phyloP scores from a whole-genome alignment of 306 rosid species.

The Acmispon strigosus region DNA sequence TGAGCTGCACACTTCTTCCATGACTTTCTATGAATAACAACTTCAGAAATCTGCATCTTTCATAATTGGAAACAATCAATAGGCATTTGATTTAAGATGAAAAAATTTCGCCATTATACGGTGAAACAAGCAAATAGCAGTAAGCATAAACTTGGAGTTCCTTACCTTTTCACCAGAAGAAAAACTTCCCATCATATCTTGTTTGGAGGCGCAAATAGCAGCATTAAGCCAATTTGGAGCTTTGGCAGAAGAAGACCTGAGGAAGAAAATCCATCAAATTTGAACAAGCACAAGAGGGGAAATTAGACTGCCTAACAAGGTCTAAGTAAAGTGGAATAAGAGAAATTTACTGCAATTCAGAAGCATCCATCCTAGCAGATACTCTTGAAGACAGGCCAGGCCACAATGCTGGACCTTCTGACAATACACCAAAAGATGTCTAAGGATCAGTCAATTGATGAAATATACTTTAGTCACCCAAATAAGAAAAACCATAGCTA shows the following conservation, averaged over 20 bases:
- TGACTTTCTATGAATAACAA: conserved; percentile 12
- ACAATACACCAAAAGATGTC: conserved; percentile 9
- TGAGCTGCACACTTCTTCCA: conserved; percentile 67
- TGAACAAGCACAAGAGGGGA: background rate
- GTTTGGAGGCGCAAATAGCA: conserved; percentile 25
- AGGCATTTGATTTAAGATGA: background rate
- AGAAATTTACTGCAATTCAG: conserved; percentile 25
- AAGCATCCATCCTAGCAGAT: conserved; percentile 15
- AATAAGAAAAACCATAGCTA: conserved; percentile 1
- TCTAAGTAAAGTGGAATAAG: background rate
- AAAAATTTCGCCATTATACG: background rate
- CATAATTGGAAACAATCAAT: conserved; percentile 1
- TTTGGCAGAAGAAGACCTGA: conserved; percentile 25
- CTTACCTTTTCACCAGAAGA: conserved; percentile 25
- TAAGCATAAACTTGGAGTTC: background rate
- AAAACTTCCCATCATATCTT: conserved; percentile 14
- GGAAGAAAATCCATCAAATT: conserved; percentile 7
- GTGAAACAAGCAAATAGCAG: background rate
- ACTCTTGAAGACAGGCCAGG: conserved; percentile 10
- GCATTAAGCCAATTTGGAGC: conserved; percentile 21
- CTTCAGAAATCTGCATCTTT: conserved; percentile 31
- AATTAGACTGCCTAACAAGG: conserved; percentile 3
- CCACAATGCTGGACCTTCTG: conserved; percentile 31
- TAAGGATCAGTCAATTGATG: background rate
- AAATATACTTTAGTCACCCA: background rate